Evolutionary conservation across 495 filamentous ascomycete genomes (phyloP), one percentile per base, ranked within the genome.

Genomic region (Hamigera avellanea): DNA sequence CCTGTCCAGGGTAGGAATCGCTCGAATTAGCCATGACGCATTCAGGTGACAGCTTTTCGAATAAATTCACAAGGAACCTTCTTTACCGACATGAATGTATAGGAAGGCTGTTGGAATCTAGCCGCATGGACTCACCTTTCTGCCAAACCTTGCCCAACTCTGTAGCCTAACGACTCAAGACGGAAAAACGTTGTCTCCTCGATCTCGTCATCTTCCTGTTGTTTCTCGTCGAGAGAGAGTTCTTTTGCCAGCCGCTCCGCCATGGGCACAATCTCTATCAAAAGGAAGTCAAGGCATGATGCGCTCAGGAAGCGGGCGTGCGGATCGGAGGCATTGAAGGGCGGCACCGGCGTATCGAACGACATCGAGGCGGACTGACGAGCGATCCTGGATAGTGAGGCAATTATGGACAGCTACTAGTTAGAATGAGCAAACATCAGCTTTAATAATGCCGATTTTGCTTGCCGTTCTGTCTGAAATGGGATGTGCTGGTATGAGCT

Each of bases 201-300:
- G 44, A 81, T 64, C 51, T 86, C 80, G 19, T 91, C 86, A 30
- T 86, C 80, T 47, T 93, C 86, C 14, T 75, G 43, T 37, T 41
- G 36, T 27, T 49, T 52, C 13, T 60, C 56, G 6, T 57, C 45
- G 6, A 53, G 36, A 8, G 49, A 36, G 12, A 71, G 50, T 13
- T 70, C 56, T 29, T 49, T 55, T 2, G 66, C 57, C 14, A 96
- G 57, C 36, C 91, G 75, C 56, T 91, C 86, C 2, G 93, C 83
- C 74, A 95, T 81, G 30, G 91, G 91, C 17, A 98, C 91, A 34
- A 98, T 70, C 63, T 98, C 91, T 49, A 98, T 95, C 42, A 98
- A 72, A 10, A 98, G 76, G 42, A 98, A 78, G 52, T 98, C 91
- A 38, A 96, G 74, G 43, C 80, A 83, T 21, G 89, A 84, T 23